Evolutionary conservation across 345 rosid species (phyloP), one percentile per base, ranked within the genome.

Genomic region (Syzygium oleosum): DNA sequence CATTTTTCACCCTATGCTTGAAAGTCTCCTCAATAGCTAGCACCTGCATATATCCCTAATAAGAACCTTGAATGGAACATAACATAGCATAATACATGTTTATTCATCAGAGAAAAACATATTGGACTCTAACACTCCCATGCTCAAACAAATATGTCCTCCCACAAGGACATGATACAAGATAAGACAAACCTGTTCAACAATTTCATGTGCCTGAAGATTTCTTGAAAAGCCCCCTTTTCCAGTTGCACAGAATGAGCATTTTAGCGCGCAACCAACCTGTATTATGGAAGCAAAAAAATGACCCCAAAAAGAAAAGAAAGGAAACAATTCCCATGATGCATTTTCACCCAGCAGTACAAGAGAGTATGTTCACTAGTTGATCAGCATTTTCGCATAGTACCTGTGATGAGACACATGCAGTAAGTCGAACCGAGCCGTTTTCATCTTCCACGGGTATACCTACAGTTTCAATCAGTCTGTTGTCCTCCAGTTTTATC

Each of bases 211-310:
- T 85, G 95, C 88, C 78, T 90, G 87, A 88, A 98, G 99, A 92
- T 98, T 98, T 90, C 99, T 94, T 53, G 98, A 96, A 90, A 90
- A 98, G 29, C 99, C 99, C 84, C 99, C 99, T 91, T 96, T 98
- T 61, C 99, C 99, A 55, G 99, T 96, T 88, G 99, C 99, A 94
- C 99, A 96, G 90, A 98, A 98, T n/a, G 98, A 98, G 92, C 99
- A 96, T 65, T 94, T 97, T 89, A 98, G 91, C 1, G 99, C 98
- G 90, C 99, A 96, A 51, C 99, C 99, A 34, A 98, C 99, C 99
- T 98, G 93, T 86, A 90, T 31, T 58, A 51, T 68, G 23, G 79
- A 49, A 68, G 31, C 87, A 84, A 86, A 78, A 78, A 12, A 87
- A 86, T 84, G 83, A 88, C 59, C 12, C 16, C 10, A 88, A 15